Conservation (phyloP, 345 rosid genomes). For the Lumnitzera racemosa region DNA sequence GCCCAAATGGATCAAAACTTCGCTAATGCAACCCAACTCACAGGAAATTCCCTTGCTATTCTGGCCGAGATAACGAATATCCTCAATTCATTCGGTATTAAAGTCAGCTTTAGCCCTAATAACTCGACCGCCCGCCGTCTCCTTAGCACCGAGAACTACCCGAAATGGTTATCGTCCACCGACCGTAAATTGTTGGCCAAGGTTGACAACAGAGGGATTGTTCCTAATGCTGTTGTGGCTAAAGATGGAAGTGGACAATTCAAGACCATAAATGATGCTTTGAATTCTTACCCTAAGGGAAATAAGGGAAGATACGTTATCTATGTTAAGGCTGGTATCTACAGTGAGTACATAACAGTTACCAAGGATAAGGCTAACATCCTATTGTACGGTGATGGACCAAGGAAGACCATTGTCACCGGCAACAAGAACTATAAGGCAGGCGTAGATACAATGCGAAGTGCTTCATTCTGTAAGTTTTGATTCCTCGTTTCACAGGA, state of each 20-base stretch:
- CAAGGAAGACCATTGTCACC: slow-evolving; percentile 34
- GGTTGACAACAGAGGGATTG: slow-evolving; percentile 9
- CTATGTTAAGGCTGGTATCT: slow-evolving; percentile 48
- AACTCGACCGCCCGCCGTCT: slow-evolving; percentile 28
- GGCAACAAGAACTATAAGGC: slow-evolving; percentile 21
- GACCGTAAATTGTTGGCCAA: slow-evolving; percentile 54
- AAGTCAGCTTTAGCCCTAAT: slow-evolving; percentile 8
- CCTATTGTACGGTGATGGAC: slow-evolving; percentile 49
- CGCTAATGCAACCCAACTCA: slow-evolving; percentile 25
- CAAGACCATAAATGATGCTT: slow-evolving; percentile 44
- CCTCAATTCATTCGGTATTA: slow-evolving; percentile 22
- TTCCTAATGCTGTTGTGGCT: slow-evolving; percentile 58
- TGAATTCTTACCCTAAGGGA: slow-evolving; percentile 31
- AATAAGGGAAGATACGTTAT: slow-evolving; percentile 24
- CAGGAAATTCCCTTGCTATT: slow-evolving; percentile 52
- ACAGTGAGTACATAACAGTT: slow-evolving; percentile 26
- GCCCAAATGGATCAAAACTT: slow-evolving; percentile 17
- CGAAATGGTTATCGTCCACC: slow-evolving; percentile 53
- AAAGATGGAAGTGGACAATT: slow-evolving; percentile 74
- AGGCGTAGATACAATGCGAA: slow-evolving; percentile 15
- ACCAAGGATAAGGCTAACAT: slow-evolving; percentile 20
- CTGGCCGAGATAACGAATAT: slow-evolving; percentile 25
- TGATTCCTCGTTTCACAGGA: too few relatives aligned
- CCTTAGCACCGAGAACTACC: slow-evolving; percentile 26
- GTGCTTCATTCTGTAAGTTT: slow-evolving; percentile 20